A percentile compares a stretch with the other conserved stretches of the same genome.
These are phyloP conservation scores for Plectosphaerella cucumerina DNA, from an alignment of 2,329 filamentous ascomycete genomes.

Conservation along the genomic window DNA sequence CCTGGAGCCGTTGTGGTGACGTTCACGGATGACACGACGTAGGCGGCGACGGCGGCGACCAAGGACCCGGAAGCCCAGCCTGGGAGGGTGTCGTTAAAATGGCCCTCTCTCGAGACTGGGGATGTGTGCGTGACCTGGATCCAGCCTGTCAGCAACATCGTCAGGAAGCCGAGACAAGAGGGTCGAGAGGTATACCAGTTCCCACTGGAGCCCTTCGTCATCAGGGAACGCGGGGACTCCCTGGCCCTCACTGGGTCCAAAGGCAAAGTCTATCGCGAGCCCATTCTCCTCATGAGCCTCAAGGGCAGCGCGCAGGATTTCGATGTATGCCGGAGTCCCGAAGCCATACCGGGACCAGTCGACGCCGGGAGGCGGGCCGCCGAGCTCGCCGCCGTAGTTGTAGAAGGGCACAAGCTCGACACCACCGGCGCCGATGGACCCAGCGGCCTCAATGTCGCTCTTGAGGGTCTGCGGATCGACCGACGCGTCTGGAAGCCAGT, in stretches of 20 bases:
- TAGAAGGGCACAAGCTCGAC: conserved; percentile 20
- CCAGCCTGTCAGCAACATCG: not conserved
- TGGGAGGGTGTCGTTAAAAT: conserved; percentile 25
- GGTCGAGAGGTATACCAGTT: conserved; percentile 17
- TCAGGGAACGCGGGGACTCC: conserved; percentile 34
- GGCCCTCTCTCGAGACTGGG: conserved; percentile 8
- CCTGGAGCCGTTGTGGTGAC: not conserved
- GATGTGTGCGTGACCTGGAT: not conserved
- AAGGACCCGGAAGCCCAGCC: conserved; percentile 23
- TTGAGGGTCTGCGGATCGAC: conserved; percentile 11
- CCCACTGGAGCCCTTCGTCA: conserved; percentile 27
- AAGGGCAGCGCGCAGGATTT: conserved; percentile 5
- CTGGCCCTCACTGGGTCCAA: conserved; percentile 42
- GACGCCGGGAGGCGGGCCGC: conserved; percentile 1
- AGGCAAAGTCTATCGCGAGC: conserved; percentile 37
- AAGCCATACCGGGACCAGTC: conserved; percentile 35
- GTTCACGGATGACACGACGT: not conserved
- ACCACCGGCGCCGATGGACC: conserved; percentile 14
- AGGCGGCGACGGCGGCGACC: not conserved
- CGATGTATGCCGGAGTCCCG: conserved; percentile 24
- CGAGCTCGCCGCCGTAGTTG: conserved; percentile 16
- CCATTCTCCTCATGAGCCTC: conserved; percentile 19
- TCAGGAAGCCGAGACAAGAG: not conserved
- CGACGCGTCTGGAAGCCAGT: conserved; percentile 21
- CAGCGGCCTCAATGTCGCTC: conserved; percentile 14